These are phyloP conservation scores for Russula ochroleuca DNA, from an alignment of 768 basidiomycete genomes.

Conservation along the genomic window DNA sequence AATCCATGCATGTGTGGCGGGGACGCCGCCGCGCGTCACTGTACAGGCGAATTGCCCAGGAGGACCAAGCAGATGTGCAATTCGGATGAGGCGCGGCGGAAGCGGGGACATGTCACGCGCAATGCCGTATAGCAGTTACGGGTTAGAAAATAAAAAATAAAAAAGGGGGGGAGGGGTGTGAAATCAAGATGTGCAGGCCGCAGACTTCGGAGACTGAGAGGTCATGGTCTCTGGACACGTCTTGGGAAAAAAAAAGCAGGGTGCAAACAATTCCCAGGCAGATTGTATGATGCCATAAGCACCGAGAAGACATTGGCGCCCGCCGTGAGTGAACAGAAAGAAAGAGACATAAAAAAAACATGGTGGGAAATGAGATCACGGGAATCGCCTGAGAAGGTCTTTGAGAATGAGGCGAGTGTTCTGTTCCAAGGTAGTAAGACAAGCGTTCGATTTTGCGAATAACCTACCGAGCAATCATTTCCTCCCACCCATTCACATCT, in stretches of 20 bases:
- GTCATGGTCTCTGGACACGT: conserved; percentile 17
- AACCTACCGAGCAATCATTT: background rate
- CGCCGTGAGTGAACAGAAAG: background rate
- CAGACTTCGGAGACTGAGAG: conserved; percentile 12
- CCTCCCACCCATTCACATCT: conserved; percentile 8
- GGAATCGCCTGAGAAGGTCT: conserved; percentile 5
- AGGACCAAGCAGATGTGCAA: conserved; percentile 14
- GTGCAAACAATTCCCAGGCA: background rate
- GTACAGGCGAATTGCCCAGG: conserved; percentile 26
- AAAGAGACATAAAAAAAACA: conserved; percentile 11
- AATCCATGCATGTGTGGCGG: conserved; percentile 16
- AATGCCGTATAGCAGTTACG: conserved; percentile 15
- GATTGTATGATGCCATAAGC: conserved; percentile 19
- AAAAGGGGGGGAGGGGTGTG: background rate
- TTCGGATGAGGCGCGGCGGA: conserved; percentile 24
- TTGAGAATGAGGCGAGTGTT: conserved; percentile 4
- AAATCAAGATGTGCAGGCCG: conserved; percentile 7
- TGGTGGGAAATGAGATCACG: conserved; percentile 17
- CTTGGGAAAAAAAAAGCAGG: conserved; percentile 1
- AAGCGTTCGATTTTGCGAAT: background rate
- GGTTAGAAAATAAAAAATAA: background rate
- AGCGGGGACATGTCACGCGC: conserved; percentile 21
- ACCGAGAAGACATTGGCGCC: conserved; percentile 2
- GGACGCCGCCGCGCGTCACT: conserved; percentile 19
- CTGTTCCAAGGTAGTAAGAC: conserved; percentile 11